Conservation (phyloP, 83 land plant species). For the Isoetes engelmannii region DNA sequence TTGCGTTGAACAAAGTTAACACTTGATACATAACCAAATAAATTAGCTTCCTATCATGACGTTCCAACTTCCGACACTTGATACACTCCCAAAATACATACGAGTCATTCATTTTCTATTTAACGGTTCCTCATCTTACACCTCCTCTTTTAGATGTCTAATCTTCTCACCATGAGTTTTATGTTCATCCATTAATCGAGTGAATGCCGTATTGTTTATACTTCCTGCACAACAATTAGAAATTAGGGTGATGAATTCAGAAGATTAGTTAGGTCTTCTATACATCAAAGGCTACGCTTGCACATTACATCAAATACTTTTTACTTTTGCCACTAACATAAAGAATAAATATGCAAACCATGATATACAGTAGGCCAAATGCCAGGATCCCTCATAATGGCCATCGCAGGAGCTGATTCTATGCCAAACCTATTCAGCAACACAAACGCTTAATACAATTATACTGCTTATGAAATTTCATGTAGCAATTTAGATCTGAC, state of each 20-base stretch:
- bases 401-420: conserved; percentile 79
- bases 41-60: conserved; percentile 1
- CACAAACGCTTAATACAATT: background rate
- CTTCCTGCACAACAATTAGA: conserved; percentile 35
- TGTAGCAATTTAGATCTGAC: conserved; percentile 24
- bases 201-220: conserved; percentile 36
- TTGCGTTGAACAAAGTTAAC: background rate
- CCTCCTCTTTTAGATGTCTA: too few species aligned
- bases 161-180: conserved; percentile 44
- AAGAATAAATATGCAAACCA: conserved; percentile 26
- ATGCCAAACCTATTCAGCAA: conserved; percentile 47
- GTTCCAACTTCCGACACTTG: background rate
- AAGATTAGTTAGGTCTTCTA: too few species aligned
- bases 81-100: background rate
- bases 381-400: conserved; percentile 64
- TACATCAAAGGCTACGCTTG: too few species aligned
- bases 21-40: background rate
- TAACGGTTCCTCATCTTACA: too few species aligned
- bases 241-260: background rate
- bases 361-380: conserved; percentile 51
- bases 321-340: too few species aligned
- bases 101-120: too few species aligned
- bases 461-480: background rate
- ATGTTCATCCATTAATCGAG: conserved; percentile 45
- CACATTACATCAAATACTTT: too few species aligned